These are phyloP conservation scores for Pseudogymnoascus sp. DNA, from an alignment of 2,329 filamentous ascomycete species.

Conservation along the genomic window DNA sequence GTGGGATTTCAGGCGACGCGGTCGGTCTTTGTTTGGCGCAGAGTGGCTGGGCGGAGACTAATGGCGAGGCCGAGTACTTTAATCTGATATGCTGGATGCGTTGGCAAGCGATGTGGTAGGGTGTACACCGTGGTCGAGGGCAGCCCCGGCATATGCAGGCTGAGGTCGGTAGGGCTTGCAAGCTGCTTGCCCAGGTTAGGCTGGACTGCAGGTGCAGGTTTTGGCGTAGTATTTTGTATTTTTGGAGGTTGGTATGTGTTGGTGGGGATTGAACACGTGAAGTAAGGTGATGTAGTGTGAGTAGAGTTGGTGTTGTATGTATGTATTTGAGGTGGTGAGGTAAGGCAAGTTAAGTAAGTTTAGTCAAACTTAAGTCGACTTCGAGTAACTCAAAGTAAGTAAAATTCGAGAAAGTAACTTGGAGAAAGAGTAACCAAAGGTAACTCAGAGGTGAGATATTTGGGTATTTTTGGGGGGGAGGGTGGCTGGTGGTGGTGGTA, in stretches of 20 bases:
- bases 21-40: constrained; percentile 19
- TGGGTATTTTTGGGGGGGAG: background rate
- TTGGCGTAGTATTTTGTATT: constrained; percentile 24
- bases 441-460: background rate
- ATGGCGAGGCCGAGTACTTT: constrained; percentile 26
- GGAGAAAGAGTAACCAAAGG: background rate
- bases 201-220: constrained; percentile 22
- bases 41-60: constrained; percentile 40
- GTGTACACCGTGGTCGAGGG: constrained; percentile 44
- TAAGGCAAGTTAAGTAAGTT: constrained; percentile 30
- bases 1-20: constrained; percentile 23
- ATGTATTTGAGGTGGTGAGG: constrained; percentile 20
- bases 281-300: constrained; percentile 17
- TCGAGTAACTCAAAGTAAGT: constrained; percentile 11
- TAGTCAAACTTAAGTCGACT: constrained; percentile 30
- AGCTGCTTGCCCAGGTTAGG: constrained; percentile 29
- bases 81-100: constrained; percentile 53
- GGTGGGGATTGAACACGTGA: constrained; percentile 19
- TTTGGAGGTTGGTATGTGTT: constrained; percentile 17
- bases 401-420: background rate
- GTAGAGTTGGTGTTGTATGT: constrained; percentile 25
- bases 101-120: constrained; percentile 47
- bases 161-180: constrained; percentile 37
- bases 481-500: background rate
- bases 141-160: constrained; percentile 51